Conservation (phyloP, 345 rosid genomes). For the Pelargonium nanum region DNA sequence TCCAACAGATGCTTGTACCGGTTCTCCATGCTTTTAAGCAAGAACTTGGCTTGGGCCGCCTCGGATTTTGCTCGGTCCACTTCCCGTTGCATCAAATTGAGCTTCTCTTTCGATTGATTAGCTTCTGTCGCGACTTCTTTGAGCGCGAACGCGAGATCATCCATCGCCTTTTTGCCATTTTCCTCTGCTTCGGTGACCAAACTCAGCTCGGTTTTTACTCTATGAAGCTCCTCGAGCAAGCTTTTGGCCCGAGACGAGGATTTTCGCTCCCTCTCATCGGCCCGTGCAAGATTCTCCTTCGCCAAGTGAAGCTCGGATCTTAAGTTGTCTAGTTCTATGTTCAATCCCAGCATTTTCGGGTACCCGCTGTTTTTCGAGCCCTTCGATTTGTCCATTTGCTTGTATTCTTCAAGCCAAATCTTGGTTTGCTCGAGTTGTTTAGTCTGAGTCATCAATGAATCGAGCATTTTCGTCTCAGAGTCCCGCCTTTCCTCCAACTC, state of each 20-base stretch:
- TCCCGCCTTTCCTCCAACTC: constrained; percentile 35
- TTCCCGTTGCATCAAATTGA: constrained; percentile 26
- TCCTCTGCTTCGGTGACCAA: constrained; percentile 50
- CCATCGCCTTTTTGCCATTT: constrained; percentile 78
- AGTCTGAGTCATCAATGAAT: constrained; percentile 27
- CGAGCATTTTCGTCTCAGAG: constrained; percentile 24
- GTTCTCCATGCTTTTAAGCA: constrained; percentile 23
- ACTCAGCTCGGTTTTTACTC: constrained; percentile 38
- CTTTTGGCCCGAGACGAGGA: constrained; percentile 19
- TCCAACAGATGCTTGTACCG: constrained; percentile 17
- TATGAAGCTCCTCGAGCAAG: constrained; percentile 24
- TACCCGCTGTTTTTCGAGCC: constrained; percentile 5
- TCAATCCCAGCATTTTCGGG: constrained; percentile 14
- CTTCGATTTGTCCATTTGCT: constrained; percentile 28
- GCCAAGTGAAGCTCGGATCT: constrained; percentile 8
- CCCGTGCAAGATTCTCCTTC: constrained; percentile 16
- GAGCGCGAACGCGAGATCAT: constrained; percentile 65
- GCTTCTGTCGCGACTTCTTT: constrained; percentile 67
- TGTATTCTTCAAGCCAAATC: constrained; percentile 38
- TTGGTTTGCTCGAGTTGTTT: constrained; percentile 39
- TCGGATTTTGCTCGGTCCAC: constrained; percentile 28
- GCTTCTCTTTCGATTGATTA: constrained; percentile 43
- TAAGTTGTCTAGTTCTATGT: no score
- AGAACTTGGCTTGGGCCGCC: constrained; percentile 25
- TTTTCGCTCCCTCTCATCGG: constrained; percentile 27